These are phyloP conservation scores for Mortierella sp. DNA, from an alignment of 371 early-diverging fungal genomes.

Conservation along the genomic window DNA sequence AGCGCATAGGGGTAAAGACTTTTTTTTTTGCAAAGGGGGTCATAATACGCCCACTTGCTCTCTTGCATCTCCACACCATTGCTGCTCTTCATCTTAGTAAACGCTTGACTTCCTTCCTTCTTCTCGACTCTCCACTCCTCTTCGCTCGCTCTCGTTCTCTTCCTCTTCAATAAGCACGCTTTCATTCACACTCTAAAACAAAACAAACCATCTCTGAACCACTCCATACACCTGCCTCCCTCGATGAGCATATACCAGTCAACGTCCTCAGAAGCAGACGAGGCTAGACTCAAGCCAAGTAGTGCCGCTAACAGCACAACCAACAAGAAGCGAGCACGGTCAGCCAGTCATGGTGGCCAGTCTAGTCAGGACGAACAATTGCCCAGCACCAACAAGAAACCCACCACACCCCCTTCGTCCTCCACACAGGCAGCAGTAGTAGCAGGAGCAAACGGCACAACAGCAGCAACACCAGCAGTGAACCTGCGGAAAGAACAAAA, in stretches of 20 bases:
- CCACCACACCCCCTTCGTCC: background rate
- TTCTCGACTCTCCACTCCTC: background rate
- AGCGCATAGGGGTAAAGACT: background rate
- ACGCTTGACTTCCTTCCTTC: background rate
- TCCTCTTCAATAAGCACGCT: background rate
- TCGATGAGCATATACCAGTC: constrained; percentile 7
- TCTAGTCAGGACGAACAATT: background rate
- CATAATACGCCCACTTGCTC: background rate
- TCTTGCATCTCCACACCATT: background rate
- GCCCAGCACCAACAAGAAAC: background rate
- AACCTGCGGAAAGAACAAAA: constrained; percentile 81
- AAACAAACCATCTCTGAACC: background rate
- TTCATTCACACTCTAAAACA: background rate
- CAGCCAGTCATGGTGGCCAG: background rate
- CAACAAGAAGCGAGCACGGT: background rate
- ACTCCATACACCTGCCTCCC: background rate
- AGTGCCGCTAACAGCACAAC: background rate
- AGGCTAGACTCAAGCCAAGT: background rate
- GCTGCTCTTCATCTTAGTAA: no score
- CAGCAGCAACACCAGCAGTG: background rate
- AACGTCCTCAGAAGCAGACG: background rate
- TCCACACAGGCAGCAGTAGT: background rate
- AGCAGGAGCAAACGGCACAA: background rate
- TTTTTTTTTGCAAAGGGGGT: no score
- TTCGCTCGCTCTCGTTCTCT: background rate